Evolutionary conservation across 805 yeast genomes (phyloP), one percentile per base, ranked within the genome.

Genomic region (Lipomyces yamadae): DNA sequence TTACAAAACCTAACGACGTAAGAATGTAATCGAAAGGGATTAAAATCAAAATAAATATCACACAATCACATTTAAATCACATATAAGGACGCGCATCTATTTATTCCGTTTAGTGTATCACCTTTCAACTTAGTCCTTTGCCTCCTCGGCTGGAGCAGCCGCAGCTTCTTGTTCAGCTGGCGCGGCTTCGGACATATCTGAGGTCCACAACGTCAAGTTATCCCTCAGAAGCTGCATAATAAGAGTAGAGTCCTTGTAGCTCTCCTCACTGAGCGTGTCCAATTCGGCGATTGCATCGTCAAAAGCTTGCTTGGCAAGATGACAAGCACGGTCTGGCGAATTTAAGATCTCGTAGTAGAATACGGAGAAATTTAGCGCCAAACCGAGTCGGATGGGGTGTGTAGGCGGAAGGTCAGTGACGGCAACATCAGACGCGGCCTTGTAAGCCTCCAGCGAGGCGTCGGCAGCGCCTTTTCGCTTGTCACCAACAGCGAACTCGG

Each of bases 281-380:
- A 94, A 87, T 83, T 95, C 98, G 72, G 99, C 97, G 79, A 94
- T 96, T 72, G 99, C 99, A 78, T 94, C 98, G 81, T 94, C 99
- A 75, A 95, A 94, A 52, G 99, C 98, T 83, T 94, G 97, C 82
- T 94, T 95, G 77, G 99, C 99, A 80, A 94, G 87, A 80, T 93
- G 97, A 81, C 99, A 94, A 75, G 99, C 99, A 81, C 96, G 91
- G 80, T 94, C 98, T 76, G 99, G 98, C 67, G 97, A 91, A 82
- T 94, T 93, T 82, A 93, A 90, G 78, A 95, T 96, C 85, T 94
- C 99, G 79, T 94, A 94, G 87, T 94, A 95, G 84, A 94, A 94
- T 69, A 94, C 99, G 64, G 97, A 92, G 85, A 95, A 94, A 83
- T 94, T 94, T 81, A 94, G 88, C 70, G 99, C 99, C 81, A 94